A percentile compares a stretch with the other conserved stretches of the same genome.
Conservation (phyloP, 106 monocot species). For the Acorus gramineus region DNA sequence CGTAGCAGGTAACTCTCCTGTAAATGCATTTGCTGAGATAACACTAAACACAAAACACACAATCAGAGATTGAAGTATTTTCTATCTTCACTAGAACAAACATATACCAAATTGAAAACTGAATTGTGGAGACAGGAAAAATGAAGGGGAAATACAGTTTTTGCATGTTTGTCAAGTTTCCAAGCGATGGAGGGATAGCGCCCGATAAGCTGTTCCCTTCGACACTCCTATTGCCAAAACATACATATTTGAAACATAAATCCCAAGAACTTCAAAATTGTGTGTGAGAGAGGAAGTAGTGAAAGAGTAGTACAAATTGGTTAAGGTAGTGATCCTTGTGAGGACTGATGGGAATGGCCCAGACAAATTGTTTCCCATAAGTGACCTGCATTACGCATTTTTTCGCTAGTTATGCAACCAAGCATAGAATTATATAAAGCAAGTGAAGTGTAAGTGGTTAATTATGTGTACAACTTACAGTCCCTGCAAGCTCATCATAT, state of each 20-base stretch:
- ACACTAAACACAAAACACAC: constrained; percentile 16
- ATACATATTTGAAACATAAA: neutral
- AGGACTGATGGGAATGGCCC: constrained; percentile 55
- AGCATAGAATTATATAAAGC: neutral
- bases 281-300: too few species aligned
- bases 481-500: constrained; percentile 25
- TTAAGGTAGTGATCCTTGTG: constrained; percentile 49
- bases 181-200: constrained; percentile 31
- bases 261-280: neutral
- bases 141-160: constrained; percentile 30
- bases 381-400: constrained; percentile 16
- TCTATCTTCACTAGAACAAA: too few species aligned
- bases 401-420: neutral
- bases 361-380: constrained; percentile 57
- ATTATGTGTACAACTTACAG: constrained; percentile 27
- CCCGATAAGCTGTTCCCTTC: constrained; percentile 61
- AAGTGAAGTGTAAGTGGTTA: neutral
- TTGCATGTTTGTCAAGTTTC: constrained; percentile 36
- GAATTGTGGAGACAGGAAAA: neutral
- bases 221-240: constrained; percentile 39
- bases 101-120: neutral
- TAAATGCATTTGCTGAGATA: constrained; percentile 53
- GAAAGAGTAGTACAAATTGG: constrained; percentile 29
- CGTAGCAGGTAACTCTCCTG: constrained; percentile 34
- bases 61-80: too few species aligned